phyloP scores from a whole-genome alignment of 805 yeast species.

The Myxozyma nipponensis region DNA sequence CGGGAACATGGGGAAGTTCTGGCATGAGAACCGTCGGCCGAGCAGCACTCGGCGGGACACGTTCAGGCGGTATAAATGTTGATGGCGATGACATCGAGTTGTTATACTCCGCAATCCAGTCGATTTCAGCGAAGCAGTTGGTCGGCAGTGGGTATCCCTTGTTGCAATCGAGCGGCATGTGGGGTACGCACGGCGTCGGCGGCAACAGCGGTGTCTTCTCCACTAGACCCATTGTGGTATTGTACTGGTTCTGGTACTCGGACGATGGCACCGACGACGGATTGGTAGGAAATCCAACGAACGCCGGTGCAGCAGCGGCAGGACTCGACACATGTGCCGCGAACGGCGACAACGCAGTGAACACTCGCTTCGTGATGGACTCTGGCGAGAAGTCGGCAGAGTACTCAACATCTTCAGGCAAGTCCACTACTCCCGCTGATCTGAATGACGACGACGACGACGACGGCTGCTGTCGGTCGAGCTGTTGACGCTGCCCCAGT shows the following conservation, averaged over 20 bases:
- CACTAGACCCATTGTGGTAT: neutral
- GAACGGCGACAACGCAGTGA: too few species aligned
- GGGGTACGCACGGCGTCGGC: conserved; percentile 23
- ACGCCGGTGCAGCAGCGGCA: neutral
- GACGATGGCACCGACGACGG: neutral
- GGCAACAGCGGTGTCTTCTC: conserved; percentile 19
- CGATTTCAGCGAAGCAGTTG: conserved; percentile 17
- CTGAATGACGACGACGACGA: neutral
- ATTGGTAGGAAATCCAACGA: neutral
- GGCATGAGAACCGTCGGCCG: conserved; percentile 6
- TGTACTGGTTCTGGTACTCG: neutral
- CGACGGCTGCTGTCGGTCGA: too few species aligned
- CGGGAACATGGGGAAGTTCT: neutral
- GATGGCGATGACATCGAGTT: neutral
- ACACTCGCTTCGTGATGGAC: conserved; percentile 15
- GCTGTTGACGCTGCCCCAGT: too few species aligned
- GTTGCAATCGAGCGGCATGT: conserved; percentile 20
- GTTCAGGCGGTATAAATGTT: too few species aligned
- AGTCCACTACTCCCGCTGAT: neutral
- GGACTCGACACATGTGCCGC: too few species aligned
- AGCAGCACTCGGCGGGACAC: too few species aligned
- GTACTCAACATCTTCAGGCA: conserved; percentile 10
- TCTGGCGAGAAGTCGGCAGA: conserved; percentile 27
- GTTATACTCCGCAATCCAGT: conserved; percentile 20
- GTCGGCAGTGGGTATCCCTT: conserved; percentile 24